A percentile compares a stretch with the other conserved stretches of the same genome.
These are phyloP conservation scores for Penicillium paxilli DNA, from an alignment of 495 filamentous ascomycete species.

Conservation along the genomic window DNA sequence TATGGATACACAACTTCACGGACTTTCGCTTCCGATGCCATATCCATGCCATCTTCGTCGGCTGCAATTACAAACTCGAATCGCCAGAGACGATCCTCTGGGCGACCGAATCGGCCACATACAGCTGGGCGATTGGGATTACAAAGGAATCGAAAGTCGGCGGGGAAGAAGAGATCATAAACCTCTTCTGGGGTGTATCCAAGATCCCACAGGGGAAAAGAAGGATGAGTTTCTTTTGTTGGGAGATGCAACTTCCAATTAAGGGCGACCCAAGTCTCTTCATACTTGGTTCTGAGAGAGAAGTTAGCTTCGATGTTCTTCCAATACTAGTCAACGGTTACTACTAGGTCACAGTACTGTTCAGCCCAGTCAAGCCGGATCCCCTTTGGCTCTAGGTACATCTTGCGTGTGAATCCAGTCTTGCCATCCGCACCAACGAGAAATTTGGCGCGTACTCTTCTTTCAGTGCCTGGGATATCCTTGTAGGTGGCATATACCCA, in stretches of 20 bases:
- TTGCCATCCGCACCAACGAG: conserved; percentile 54
- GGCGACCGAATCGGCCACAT: conserved; percentile 48
- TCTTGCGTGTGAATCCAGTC: conserved; percentile 48
- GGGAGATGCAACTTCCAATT: conserved; percentile 50
- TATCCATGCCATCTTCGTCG: conserved; percentile 29
- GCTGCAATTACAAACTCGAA: conserved; percentile 46
- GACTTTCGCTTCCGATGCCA: conserved; percentile 26
- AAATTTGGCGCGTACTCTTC: conserved; percentile 32
- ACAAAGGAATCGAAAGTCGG: conserved; percentile 46
- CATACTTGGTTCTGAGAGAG: conserved; percentile 36
- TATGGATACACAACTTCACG: conserved; percentile 33
- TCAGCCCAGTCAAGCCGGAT: conserved; percentile 40
- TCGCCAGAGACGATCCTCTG: conserved; percentile 44
- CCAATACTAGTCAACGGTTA: neutral
- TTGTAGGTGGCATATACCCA: conserved; percentile 36
- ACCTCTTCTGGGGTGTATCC: conserved; percentile 49
- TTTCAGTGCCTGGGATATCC: conserved; percentile 23
- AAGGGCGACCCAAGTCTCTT: conserved; percentile 53
- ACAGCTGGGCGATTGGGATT: conserved; percentile 45
- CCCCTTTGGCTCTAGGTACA: conserved; percentile 46
- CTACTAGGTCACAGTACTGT: conserved; percentile 13
- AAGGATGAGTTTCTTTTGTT: conserved; percentile 46
- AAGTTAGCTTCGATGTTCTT: neutral
- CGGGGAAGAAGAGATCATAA: conserved; percentile 53
- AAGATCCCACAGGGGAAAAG: conserved; percentile 49